These are phyloP conservation scores for Canavalia gladiata DNA, from an alignment of 306 rosid genomes.

Conservation along the genomic window DNA sequence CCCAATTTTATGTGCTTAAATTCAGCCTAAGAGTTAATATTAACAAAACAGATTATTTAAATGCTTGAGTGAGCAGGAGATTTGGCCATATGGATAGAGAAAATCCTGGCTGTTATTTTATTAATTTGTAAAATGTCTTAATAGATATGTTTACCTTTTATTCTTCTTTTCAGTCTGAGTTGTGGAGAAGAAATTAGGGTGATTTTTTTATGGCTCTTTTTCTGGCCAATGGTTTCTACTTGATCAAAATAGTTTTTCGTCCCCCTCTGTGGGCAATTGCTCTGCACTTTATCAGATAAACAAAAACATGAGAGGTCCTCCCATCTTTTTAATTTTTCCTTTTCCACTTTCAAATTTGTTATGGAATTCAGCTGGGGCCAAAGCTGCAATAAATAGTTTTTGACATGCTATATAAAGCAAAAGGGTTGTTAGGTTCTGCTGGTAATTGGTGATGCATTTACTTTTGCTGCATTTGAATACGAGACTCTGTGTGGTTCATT, in stretches of 20 bases:
- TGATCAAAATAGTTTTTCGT: constrained; percentile 15
- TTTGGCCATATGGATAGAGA: background rate
- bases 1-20: no score
- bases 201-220: background rate
- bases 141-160: background rate
- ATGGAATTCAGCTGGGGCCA: background rate
- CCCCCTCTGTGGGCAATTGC: constrained; percentile 1
- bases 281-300: constrained; percentile 5
- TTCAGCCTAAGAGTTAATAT: no score
- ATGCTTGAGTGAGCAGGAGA: background rate
- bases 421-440: background rate
- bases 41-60: background rate
- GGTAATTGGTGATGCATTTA: background rate
- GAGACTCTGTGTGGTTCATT: constrained; percentile 1
- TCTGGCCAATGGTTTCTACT: constrained; percentile 6
- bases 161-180: background rate
- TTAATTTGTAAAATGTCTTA: background rate
- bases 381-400: constrained; percentile 15
- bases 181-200: background rate
- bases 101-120: background rate
- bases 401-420: background rate
- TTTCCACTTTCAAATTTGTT: constrained; percentile 31
- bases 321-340: background rate
- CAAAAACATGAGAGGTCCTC: background rate
- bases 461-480: constrained; percentile 19